Percentiles rank a stretch among this genome's conserved stretches.
Conservation (phyloP, 257 asterid species). For the Ocimum tenuiflorum region DNA sequence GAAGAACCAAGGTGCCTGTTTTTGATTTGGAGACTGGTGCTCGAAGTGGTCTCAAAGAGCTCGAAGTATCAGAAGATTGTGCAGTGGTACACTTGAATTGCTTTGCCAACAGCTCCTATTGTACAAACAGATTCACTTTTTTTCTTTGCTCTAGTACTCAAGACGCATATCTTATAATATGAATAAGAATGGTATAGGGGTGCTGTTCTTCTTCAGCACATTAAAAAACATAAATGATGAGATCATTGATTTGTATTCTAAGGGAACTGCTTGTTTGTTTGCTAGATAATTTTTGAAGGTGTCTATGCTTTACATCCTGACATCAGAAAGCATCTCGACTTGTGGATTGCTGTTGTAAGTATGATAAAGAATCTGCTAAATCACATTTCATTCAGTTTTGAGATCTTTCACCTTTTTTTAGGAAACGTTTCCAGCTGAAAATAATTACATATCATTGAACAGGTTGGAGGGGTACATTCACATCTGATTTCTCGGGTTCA, state of each 20-base stretch:
- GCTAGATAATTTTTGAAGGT: slow-evolving; percentile 93
- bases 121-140: not conserved
- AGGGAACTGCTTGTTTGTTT: slow-evolving; percentile 11
- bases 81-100: slow-evolving; percentile 61
- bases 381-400: slow-evolving; percentile 11
- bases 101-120: not conserved
- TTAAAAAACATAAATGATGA: not conserved
- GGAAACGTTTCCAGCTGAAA: slow-evolving; percentile 10
- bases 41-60: slow-evolving; percentile 87
- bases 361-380: not conserved
- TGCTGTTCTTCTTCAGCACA: not conserved
- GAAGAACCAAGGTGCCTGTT: slow-evolving; percentile 78
- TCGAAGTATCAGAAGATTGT: slow-evolving; percentile 96
- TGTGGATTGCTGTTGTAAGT: slow-evolving; percentile 99
- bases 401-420: slow-evolving; percentile 1
- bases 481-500: slow-evolving; percentile 97
- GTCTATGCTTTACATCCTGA: slow-evolving; percentile 96
- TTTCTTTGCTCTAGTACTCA: not conserved
- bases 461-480: slow-evolving; percentile 99
- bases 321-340: slow-evolving; percentile 79
- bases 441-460: slow-evolving; percentile 30
- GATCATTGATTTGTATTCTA: not conserved
- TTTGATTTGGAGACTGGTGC: slow-evolving; percentile 85
- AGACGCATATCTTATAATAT: not conserved
- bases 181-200: not conserved